Conservation (phyloP, 306 rosid genomes). For the Astragalus membranaceus region DNA sequence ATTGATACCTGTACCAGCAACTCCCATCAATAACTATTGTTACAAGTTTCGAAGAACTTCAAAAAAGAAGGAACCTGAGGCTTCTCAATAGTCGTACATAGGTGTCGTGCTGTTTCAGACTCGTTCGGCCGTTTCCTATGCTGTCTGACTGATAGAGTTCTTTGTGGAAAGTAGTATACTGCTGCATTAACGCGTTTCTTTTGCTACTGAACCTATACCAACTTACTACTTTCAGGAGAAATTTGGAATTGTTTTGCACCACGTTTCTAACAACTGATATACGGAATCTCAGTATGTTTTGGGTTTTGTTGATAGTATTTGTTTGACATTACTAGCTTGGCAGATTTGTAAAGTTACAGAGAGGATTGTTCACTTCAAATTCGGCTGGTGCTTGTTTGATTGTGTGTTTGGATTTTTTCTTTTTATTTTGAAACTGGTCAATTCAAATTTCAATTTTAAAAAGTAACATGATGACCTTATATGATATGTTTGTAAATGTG, state of each 20-base stretch:
- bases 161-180: not conserved
- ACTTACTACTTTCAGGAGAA: not conserved
- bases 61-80: slow-evolving; percentile 18
- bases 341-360: not conserved
- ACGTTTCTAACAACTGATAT: slow-evolving; percentile 26
- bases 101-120: not conserved
- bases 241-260: not conserved
- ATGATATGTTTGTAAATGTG: not conserved
- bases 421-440: not conserved
- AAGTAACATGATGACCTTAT: not conserved
- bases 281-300: slow-evolving; percentile 1
- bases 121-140: not conserved
- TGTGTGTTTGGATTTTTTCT: not conserved
- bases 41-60: slow-evolving; percentile 14
- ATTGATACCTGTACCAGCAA: slow-evolving; percentile 61
- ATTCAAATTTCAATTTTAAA: not conserved
- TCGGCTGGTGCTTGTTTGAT: not conserved
- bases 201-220: slow-evolving; percentile 6
- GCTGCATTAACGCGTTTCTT: not conserved
- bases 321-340: not conserved
- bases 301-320: not conserved
- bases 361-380: not conserved
- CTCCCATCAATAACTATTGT: slow-evolving; percentile 29
- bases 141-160: not conserved
- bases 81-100: slow-evolving; percentile 18